Conservation (phyloP, 192 early-diverging fungal genomes). For the Backusella mclennaniae region DNA sequence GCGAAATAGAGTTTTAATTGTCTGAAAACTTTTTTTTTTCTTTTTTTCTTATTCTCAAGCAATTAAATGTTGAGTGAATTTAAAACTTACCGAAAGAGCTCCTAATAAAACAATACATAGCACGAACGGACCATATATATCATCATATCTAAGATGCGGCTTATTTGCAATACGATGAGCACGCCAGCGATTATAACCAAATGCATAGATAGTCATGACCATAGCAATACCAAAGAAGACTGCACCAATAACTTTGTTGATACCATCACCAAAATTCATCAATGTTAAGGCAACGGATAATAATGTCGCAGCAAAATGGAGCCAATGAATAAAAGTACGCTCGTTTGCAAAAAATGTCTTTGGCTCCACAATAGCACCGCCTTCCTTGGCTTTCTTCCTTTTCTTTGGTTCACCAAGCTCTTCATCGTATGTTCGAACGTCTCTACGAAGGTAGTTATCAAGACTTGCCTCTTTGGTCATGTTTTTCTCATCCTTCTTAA, state of each 20-base stretch:
- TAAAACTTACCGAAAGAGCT: slow-evolving; percentile 44
- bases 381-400: slow-evolving; percentile 12
- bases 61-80: not conserved
- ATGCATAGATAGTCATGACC: slow-evolving; percentile 71
- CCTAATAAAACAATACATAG: slow-evolving; percentile 65
- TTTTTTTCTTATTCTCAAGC: not conserved
- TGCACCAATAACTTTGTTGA: slow-evolving; percentile 59
- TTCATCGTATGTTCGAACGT: not conserved
- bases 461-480: not conserved
- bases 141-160: slow-evolving; percentile 58
- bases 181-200: slow-evolving; percentile 76
- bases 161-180: slow-evolving; percentile 59
- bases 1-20: not conserved
- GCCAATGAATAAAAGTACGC: slow-evolving; percentile 87
- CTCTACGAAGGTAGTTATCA: not conserved
- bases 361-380: slow-evolving; percentile 71
- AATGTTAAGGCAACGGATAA: slow-evolving; percentile 66
- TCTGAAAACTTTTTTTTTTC: not conserved
- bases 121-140: slow-evolving; percentile 69
- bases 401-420: not conserved
- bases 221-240: slow-evolving; percentile 72
- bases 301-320: slow-evolving; percentile 73
- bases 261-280: slow-evolving; percentile 78
- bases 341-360: slow-evolving; percentile 96
- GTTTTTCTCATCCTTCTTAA: not conserved